phyloP scores from a whole-genome alignment of 2,329 filamentous ascomycete genomes.

The Apiospora koreana region DNA sequence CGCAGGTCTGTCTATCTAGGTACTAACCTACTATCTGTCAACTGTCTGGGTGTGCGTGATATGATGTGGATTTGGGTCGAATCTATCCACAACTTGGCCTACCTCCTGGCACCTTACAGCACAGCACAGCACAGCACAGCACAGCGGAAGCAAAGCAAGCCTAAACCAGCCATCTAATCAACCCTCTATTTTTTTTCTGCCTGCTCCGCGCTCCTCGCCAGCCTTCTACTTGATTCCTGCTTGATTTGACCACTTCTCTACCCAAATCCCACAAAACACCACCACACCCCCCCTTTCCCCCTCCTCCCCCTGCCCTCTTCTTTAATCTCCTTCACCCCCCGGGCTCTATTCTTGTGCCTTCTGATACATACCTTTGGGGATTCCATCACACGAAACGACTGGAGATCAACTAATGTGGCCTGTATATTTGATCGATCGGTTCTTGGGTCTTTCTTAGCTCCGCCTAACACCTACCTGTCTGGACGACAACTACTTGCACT shows the following conservation, averaged over 20 bases:
- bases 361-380: constrained; percentile 9
- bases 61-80: constrained; percentile 4
- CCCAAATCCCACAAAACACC: constrained; percentile 1
- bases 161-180: constrained; percentile 7
- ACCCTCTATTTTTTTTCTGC: constrained; percentile 3
- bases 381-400: constrained; percentile 14
- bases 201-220: background rate
- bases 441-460: constrained; percentile 29
- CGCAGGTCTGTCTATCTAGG: too few species aligned
- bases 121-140: background rate
- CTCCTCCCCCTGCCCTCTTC: constrained; percentile 15
- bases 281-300: background rate
- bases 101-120: constrained; percentile 8
- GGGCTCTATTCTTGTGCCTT: constrained; percentile 9
- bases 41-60: background rate
- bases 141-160: constrained; percentile 5
- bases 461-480: constrained; percentile 8
- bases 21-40: background rate
- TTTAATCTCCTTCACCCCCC: constrained; percentile 32
- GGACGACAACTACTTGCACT: constrained; percentile 2
- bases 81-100: constrained; percentile 8
- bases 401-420: constrained; percentile 33
- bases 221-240: constrained; percentile 2
- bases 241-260: background rate
- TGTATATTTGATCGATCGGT: constrained; percentile 36